phyloP scores from a whole-genome alignment of 768 basidiomycete genomes.

The Psilocybe cyanescens region DNA sequence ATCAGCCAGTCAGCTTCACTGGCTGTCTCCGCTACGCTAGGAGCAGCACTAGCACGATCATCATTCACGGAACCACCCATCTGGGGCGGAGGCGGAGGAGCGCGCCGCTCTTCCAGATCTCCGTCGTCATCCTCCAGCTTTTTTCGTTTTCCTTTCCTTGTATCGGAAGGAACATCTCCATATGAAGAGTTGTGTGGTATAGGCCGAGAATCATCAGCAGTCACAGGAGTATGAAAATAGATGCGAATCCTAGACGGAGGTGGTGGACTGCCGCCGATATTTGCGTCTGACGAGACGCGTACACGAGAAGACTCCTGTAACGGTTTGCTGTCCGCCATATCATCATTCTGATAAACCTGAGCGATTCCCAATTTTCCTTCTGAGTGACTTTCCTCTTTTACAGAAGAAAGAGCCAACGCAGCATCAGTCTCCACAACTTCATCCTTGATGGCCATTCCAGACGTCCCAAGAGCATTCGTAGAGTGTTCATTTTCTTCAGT shows the following conservation, averaged over 20 bases:
- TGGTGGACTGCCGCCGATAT: conserved; percentile 40
- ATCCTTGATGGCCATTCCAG: conserved; percentile 34
- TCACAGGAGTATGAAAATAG: conserved; percentile 90
- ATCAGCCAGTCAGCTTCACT: conserved; percentile 89
- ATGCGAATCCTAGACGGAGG: conserved; percentile 84
- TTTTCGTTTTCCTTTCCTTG: conserved; percentile 84
- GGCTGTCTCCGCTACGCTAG: conserved; percentile 72
- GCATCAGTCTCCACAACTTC: conserved; percentile 35
- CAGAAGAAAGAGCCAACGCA: conserved; percentile 16
- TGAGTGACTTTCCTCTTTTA: conserved; percentile 24
- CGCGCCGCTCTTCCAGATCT: conserved; percentile 74
- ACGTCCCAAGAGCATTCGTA: conserved; percentile 32
- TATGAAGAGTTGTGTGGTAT: conserved; percentile 65
- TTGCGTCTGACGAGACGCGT: conserved; percentile 31
- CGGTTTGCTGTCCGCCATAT: conserved; percentile 32
- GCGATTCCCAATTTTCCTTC: conserved; percentile 31
- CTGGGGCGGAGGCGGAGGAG: conserved; percentile 67
- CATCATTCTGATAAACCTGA: conserved; percentile 29
- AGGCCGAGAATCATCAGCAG: conserved; percentile 78
- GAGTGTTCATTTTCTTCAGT: conserved; percentile 32
- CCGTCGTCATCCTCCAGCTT: conserved; percentile 90
- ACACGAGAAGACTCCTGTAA: conserved; percentile 32
- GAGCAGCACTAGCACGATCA: conserved; percentile 62
- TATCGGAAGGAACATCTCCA: conserved; percentile 54
- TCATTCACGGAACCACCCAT: conserved; percentile 46